phyloP scores from a whole-genome alignment of 75 land plant species.

The Adiantum capillusveneris region DNA sequence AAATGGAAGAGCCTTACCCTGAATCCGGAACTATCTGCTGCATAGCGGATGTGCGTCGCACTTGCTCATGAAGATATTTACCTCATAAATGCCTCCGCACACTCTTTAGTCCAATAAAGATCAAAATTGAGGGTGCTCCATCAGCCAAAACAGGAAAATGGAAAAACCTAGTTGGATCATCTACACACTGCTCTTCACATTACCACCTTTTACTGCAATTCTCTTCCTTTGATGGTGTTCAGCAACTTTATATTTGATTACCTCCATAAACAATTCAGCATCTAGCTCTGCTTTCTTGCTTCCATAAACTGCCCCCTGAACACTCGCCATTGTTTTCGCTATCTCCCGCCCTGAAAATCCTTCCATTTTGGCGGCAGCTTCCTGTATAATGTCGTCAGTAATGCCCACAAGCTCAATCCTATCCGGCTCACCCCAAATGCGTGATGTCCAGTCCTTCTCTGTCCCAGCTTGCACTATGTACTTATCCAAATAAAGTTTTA shows the following conservation, averaged over 20 bases:
- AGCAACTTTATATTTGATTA: conserved; percentile 79
- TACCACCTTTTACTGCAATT: conserved; percentile 21
- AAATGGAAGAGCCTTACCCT: too few relatives aligned
- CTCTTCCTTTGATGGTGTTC: conserved; percentile 59
- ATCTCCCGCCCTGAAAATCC: conserved; percentile 98
- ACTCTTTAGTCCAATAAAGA: too few relatives aligned
- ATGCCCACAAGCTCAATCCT: conserved; percentile 59
- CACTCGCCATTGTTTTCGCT: conserved; percentile 87
- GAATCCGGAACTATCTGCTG: too few relatives aligned
- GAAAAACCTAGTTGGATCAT: too few relatives aligned
- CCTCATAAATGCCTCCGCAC: too few relatives aligned
- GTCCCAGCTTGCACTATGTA: conserved; percentile 47
- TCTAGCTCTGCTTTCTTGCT: conserved; percentile 63
- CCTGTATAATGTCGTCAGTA: conserved; percentile 68
- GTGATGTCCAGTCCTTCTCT: conserved; percentile 14
- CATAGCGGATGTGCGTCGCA: too few relatives aligned
- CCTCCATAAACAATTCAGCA: conserved; percentile 54
- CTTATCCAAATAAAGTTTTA: conserved; percentile 68
- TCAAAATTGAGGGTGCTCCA: too few relatives aligned
- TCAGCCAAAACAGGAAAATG: too few relatives aligned
- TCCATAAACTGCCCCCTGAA: conserved; percentile 92
- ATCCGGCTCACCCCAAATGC: conserved; percentile 48
- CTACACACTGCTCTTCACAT: too few relatives aligned
- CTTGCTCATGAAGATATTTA: too few relatives aligned
- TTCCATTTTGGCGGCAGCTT: conserved; percentile 73